Evolutionary conservation across 2,329 filamentous ascomycete species (phyloP).

Genomic region (Monosporascus sp.): DNA sequence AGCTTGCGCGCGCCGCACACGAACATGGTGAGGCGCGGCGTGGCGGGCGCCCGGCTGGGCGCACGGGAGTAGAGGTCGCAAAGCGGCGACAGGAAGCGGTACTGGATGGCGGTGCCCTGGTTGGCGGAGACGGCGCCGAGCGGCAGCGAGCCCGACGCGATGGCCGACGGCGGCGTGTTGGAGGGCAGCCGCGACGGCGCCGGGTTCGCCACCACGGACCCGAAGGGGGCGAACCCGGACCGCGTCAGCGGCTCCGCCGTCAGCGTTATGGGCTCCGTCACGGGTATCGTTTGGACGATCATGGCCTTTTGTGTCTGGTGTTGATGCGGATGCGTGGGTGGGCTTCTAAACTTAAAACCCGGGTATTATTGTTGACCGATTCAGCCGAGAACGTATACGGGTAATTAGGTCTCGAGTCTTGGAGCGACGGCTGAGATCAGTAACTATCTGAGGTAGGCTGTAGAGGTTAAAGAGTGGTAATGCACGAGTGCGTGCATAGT

Average conservation of each 20-base stretch:
- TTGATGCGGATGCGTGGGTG: conserved; percentile 1
- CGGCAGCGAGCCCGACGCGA: conserved; percentile 26
- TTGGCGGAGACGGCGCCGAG: conserved; percentile 60
- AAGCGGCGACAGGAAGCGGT: conserved; percentile 71
- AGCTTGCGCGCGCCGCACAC: conserved; percentile 63
- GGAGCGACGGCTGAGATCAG: too few relatives aligned
- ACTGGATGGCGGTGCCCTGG: conserved; percentile 85
- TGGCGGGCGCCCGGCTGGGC: conserved; percentile 50
- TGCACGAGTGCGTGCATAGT: too few relatives aligned
- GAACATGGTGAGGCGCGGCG: conserved; percentile 80
- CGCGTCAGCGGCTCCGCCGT: conserved; percentile 62
- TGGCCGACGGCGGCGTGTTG: conserved; percentile 21
- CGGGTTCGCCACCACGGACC: conserved; percentile 76
- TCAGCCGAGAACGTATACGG: too few relatives aligned
- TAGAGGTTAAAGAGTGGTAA: too few relatives aligned
- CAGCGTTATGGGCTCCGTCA: conserved; percentile 35
- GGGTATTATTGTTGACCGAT: background rate
- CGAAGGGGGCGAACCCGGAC: conserved; percentile 69
- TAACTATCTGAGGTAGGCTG: too few relatives aligned
- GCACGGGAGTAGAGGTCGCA: conserved; percentile 64
- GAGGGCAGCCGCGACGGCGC: conserved; percentile 47
- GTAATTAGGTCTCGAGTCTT: too few relatives aligned
- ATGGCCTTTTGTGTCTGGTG: conserved; percentile 11
- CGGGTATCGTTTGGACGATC: conserved; percentile 20
- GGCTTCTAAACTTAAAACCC: background rate